Percentiles rank a stretch among this genome's conserved stretches.
phyloP scores from a whole-genome alignment of 306 rosid species.

The Trichosanthes cucumerina region DNA sequence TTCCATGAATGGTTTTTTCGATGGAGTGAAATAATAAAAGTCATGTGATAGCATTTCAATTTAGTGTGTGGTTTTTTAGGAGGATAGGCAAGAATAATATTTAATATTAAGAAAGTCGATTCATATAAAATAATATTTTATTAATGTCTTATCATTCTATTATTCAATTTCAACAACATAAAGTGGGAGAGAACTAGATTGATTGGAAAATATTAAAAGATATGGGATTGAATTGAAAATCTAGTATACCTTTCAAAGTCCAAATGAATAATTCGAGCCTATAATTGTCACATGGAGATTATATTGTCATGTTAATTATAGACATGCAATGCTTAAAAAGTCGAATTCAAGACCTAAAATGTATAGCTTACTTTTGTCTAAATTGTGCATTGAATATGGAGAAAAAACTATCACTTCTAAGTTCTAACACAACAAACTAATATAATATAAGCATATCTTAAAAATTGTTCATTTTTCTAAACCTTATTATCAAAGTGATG shows the following conservation, averaged over 20 bases:
- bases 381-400: neutral
- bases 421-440: neutral
- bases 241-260: neutral
- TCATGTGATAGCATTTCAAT: no score
- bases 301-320: neutral
- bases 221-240: neutral
- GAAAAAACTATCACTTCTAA: neutral
- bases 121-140: no score
- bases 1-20: no score
- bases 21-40: no score
- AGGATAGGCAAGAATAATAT: neutral
- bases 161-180: neutral
- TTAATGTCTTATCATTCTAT: neutral
- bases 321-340: neutral
- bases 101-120: no score
- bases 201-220: neutral
- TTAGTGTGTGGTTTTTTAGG: no score
- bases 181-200: neutral
- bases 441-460: neutral
- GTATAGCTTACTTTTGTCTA: neutral
- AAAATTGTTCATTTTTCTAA: no score
- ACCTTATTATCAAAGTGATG: no score
- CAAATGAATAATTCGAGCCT: neutral
- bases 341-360: neutral
- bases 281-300: neutral